Conservation (phyloP, 371 early-diverging fungal species). For the Apophysomyces ossiformis region DNA sequence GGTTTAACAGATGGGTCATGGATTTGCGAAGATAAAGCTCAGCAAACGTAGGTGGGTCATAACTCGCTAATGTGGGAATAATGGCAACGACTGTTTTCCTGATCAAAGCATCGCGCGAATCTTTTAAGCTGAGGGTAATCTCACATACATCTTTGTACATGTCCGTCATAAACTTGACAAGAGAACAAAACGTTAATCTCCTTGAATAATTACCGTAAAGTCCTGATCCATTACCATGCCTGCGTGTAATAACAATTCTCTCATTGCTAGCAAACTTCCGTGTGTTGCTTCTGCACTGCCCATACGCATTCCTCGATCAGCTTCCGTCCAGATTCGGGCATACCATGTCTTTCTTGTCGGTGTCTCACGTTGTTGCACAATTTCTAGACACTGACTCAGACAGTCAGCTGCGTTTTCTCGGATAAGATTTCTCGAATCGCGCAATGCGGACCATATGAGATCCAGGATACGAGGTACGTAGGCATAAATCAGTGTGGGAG, state of each 20-base stretch:
- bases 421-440: conserved; percentile 82
- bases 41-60: conserved; percentile 81
- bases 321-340: conserved; percentile 84
- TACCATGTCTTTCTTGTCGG: conserved; percentile 75
- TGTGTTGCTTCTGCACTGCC: conserved; percentile 86
- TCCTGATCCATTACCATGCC: conserved; percentile 66
- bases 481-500: conserved; percentile 86
- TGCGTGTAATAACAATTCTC: conserved; percentile 82
- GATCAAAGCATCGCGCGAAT: conserved; percentile 83
- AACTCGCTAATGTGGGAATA: conserved; percentile 85
- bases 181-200: background rate
- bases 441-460: conserved; percentile 84
- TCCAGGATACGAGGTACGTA: conserved; percentile 88
- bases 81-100: conserved; percentile 84
- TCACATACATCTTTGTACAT: conserved; percentile 82
- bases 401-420: conserved; percentile 91
- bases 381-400: conserved; percentile 80
- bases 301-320: conserved; percentile 74
- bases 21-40: conserved; percentile 71
- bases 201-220: background rate
- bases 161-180: conserved; percentile 78
- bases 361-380: conserved; percentile 85
- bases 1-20: conserved; percentile 78
- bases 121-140: conserved; percentile 77
- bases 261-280: conserved; percentile 83